Conservation (phyloP, 805 yeast genomes). For the Cyberlindnera euphorbiiphila region DNA sequence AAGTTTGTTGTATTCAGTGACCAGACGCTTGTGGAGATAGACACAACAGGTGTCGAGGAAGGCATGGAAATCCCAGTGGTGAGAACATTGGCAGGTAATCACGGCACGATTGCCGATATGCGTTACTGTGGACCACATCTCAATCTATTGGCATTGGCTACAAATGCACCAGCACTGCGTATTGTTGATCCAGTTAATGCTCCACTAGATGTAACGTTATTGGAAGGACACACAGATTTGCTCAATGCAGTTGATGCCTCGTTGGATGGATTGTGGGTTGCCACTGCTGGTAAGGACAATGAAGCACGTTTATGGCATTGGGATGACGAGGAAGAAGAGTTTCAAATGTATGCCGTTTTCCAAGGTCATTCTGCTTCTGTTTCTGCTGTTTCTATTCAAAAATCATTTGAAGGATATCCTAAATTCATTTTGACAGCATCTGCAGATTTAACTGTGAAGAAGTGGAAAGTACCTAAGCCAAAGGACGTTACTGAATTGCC, state of each 20-base stretch:
- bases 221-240: conserved; percentile 82
- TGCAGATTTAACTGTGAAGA: conserved; percentile 79
- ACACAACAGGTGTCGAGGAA: conserved; percentile 30
- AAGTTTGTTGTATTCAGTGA: conserved; percentile 68
- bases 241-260: conserved; percentile 77
- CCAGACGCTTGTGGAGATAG: conserved; percentile 66
- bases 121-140: conserved; percentile 64
- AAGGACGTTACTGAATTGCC: conserved; percentile 37
- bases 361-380: conserved; percentile 87
- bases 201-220: conserved; percentile 58
- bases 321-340: conserved; percentile 39
- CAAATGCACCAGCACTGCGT: conserved; percentile 87
- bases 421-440: conserved; percentile 78
- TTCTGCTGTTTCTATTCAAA: conserved; percentile 74
- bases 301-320: conserved; percentile 81
- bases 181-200: conserved; percentile 56
- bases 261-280: conserved; percentile 82
- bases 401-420: conserved; percentile 41
- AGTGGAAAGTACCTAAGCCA: conserved; percentile 83
- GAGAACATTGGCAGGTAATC: conserved; percentile 80
- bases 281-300: conserved; percentile 87
- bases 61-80: conserved; percentile 37
- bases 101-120: conserved; percentile 92
- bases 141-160: conserved; percentile 72
- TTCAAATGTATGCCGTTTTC: conserved; percentile 53